A percentile compares a stretch with the other conserved stretches of the same genome.
These are phyloP conservation scores for Rhododendron vialii DNA, from an alignment of 148 eudicot genomes.

Conservation along the genomic window DNA sequence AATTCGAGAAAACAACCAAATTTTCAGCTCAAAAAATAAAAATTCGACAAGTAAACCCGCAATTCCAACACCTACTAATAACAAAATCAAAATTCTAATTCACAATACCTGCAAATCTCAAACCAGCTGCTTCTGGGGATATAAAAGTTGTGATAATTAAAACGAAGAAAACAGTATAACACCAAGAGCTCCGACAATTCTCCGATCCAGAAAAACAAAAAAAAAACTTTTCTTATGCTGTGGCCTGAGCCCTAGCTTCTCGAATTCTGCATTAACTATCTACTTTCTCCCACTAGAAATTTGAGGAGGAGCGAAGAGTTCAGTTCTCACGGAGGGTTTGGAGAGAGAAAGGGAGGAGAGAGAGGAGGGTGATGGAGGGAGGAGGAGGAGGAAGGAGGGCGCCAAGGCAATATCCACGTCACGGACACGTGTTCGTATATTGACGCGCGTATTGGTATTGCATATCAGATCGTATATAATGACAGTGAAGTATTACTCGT, in stretches of 20 bases:
- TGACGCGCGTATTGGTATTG: background rate
- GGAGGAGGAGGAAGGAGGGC: slow-evolving; percentile 21
- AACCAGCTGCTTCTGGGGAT: background rate
- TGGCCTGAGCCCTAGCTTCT: slow-evolving; percentile 11
- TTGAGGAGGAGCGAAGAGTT: slow-evolving; percentile 7
- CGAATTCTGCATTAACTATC: slow-evolving; percentile 21
- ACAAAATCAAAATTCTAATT: slow-evolving; percentile 1
- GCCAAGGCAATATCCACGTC: slow-evolving; percentile 78
- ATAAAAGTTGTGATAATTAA: background rate
- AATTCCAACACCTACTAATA: slow-evolving; percentile 1
- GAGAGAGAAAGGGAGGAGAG: slow-evolving; percentile 9
- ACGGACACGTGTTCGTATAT: slow-evolving; percentile 61
- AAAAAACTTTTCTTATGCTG: background rate
- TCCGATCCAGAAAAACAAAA: slow-evolving; percentile 1
- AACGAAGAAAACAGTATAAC: background rate
- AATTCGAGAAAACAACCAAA: slow-evolving; percentile 1
- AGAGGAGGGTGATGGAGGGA: background rate
- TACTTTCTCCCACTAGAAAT: slow-evolving; percentile 2
- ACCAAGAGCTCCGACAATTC: background rate
- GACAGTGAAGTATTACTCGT: too few relatives aligned
- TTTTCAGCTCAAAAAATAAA: background rate
- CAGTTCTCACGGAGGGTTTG: slow-evolving; percentile 13
- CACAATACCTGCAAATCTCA: background rate
- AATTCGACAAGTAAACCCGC: background rate
- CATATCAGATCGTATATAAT: background rate